Conservation (phyloP, 768 basidiomycete genomes). For the Suillus paluster region DNA sequence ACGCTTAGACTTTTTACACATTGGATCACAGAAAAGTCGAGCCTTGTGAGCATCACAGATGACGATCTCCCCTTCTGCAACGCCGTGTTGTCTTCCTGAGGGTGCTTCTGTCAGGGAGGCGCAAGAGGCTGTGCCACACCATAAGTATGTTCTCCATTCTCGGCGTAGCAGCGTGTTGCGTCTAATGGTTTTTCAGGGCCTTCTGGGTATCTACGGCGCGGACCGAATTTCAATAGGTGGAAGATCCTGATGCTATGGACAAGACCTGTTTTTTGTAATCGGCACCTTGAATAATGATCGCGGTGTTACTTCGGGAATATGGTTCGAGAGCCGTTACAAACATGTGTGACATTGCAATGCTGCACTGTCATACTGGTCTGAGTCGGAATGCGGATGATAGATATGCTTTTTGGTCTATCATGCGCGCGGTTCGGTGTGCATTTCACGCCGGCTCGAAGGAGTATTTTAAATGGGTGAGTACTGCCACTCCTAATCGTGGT, state of each 20-base stretch:
- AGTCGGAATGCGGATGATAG: background rate
- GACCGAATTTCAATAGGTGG: background rate
- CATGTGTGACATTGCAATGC: background rate
- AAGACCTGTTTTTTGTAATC: background rate
- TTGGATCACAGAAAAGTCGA: background rate
- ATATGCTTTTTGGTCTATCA: background rate
- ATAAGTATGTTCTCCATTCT: slow-evolving; percentile 31
- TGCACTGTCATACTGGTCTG: background rate
- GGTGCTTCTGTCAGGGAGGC: background rate
- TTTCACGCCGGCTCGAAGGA: background rate
- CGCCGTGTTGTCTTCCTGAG: background rate
- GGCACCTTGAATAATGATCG: background rate
- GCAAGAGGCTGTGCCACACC: slow-evolving; percentile 33
- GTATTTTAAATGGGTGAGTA: background rate
- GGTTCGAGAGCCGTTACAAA: background rate
- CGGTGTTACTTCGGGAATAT: background rate
- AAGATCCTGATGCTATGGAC: background rate
- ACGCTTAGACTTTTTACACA: background rate
- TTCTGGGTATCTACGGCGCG: background rate
- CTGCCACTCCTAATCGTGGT: background rate
- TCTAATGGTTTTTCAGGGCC: slow-evolving; percentile 1
- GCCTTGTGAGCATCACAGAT: background rate
- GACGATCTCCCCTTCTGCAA: background rate
- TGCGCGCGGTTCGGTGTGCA: background rate
- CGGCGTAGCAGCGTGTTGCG: slow-evolving; percentile 50